Conservation (phyloP, 495 filamentous ascomycete genomes). For the Aspergillus saccharolyticus region DNA sequence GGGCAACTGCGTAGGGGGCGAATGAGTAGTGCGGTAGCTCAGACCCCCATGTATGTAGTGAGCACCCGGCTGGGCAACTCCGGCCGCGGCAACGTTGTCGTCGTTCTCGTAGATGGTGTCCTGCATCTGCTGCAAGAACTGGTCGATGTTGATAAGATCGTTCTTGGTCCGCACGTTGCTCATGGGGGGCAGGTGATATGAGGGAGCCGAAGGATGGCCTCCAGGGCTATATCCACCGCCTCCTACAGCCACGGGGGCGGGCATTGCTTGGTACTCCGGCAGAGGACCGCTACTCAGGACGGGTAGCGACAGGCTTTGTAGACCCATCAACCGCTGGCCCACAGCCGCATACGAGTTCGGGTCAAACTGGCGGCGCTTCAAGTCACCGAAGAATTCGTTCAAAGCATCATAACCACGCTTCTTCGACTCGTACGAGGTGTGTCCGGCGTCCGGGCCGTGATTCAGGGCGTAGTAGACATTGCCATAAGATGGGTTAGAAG, state of each 20-base stretch:
- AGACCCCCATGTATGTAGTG: conserved; percentile 56
- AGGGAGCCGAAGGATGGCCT: conserved; percentile 46
- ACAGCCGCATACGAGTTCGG: conserved; percentile 77
- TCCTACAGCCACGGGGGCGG: conserved; percentile 48
- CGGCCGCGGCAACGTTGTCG: conserved; percentile 68
- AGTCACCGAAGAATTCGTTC: conserved; percentile 89
- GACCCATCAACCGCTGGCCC: conserved; percentile 68
- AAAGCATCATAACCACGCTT: conserved; percentile 84
- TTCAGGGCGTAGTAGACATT: conserved; percentile 66
- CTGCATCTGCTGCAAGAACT: conserved; percentile 92
- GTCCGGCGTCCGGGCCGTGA: conserved; percentile 43
- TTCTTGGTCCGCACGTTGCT: conserved; percentile 86
- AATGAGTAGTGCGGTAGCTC: conserved; percentile 66
- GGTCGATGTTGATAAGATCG: conserved; percentile 85
- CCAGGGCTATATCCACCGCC: conserved; percentile 48
- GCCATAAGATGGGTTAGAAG: conserved; percentile 56
- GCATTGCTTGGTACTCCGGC: conserved; percentile 61
- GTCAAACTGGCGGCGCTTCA: conserved; percentile 85
- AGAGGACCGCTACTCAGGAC: conserved; percentile 56
- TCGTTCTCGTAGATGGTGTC: conserved; percentile 89
- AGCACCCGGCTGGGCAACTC: conserved; percentile 62
- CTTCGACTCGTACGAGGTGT: conserved; percentile 55
- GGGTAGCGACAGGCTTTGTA: conserved; percentile 66
- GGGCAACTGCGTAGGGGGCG: conserved; percentile 56
- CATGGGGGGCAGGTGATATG: conserved; percentile 75